Conservation (phyloP, 2,329 filamentous ascomycete genomes). For the Aspergillus melleus region DNA sequence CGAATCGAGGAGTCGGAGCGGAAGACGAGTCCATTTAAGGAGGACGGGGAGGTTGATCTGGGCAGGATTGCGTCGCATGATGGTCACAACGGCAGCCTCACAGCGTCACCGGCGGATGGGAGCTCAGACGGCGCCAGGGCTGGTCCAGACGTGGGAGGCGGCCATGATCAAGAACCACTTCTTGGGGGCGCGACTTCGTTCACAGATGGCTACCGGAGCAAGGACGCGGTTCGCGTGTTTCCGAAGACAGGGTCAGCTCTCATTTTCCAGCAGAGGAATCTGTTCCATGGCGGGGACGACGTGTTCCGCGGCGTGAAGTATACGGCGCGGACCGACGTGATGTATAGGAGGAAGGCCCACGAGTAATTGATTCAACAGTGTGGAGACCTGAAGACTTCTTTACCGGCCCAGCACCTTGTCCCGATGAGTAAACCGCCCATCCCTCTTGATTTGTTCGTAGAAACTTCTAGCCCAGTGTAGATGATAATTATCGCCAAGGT, state of each 20-base stretch:
- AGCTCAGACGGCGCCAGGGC: conserved; percentile 4
- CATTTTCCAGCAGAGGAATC: conserved; percentile 54
- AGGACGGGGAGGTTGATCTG: neutral
- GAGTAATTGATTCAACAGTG: neutral
- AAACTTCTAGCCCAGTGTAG: conserved; percentile 22
- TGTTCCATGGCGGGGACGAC: conserved; percentile 57
- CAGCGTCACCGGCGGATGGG: neutral
- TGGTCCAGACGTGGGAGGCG: conserved; percentile 11
- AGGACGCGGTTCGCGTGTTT: conserved; percentile 42
- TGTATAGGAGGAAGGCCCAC: conserved; percentile 41
- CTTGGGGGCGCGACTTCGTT: conserved; percentile 57
- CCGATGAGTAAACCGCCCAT: conserved; percentile 28
- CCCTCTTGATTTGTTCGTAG: conserved; percentile 19
- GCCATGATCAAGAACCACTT: conserved; percentile 28
- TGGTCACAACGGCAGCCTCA: neutral
- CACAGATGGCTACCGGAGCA: conserved; percentile 30
- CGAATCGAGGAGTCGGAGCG: conserved; percentile 17
- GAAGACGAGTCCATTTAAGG: neutral
- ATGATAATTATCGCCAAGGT: conserved; percentile 17
- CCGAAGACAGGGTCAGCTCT: conserved; percentile 55
- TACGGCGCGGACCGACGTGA: conserved; percentile 56
- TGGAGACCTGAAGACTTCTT: neutral
- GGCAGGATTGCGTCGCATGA: neutral
- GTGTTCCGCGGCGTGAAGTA: conserved; percentile 54
- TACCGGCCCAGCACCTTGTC: conserved; percentile 24